These are phyloP conservation scores for Fusarium abutilonis DNA, from an alignment of 2,329 filamentous ascomycete genomes.

Conservation along the genomic window DNA sequence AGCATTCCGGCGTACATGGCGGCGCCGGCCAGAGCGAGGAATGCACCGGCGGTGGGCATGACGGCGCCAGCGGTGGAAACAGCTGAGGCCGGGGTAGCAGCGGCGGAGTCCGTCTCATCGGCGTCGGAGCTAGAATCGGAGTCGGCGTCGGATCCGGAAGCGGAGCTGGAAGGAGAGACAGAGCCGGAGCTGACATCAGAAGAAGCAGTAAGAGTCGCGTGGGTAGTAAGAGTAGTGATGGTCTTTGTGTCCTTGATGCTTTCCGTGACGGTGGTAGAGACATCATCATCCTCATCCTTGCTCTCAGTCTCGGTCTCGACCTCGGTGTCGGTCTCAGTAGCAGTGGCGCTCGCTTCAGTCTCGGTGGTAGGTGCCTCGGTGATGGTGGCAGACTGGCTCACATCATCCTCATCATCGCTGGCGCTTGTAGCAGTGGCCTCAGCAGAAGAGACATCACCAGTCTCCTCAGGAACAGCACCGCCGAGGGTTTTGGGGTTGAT, in stretches of 20 bases:
- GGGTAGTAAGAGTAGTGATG: slow-evolving; percentile 22
- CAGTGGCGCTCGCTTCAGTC: slow-evolving; percentile 9
- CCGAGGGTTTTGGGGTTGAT: slow-evolving; percentile 51
- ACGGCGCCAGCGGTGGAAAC: slow-evolving; percentile 40
- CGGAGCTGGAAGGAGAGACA: slow-evolving; percentile 15
- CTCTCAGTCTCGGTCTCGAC: slow-evolving; percentile 2
- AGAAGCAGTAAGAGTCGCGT: slow-evolving; percentile 20
- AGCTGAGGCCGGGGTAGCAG: slow-evolving; percentile 30
- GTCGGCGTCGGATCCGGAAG: slow-evolving; percentile 18
- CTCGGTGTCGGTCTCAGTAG: slow-evolving; percentile 2
- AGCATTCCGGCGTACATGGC: slow-evolving; percentile 45
- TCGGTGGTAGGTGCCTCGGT: slow-evolving; percentile 34
- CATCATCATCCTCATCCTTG: slow-evolving; percentile 7
- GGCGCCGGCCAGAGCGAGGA: slow-evolving; percentile 46
- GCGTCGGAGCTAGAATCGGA: slow-evolving; percentile 33
- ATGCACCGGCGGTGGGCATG: slow-evolving; percentile 41
- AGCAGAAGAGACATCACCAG: slow-evolving; percentile 4
- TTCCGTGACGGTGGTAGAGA: slow-evolving; percentile 8
- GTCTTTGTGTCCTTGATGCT: slow-evolving; percentile 23
- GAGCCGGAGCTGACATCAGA: slow-evolving; percentile 27
- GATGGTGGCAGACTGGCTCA: slow-evolving; percentile 24
- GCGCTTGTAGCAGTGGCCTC: not conserved
- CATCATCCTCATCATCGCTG: slow-evolving; percentile 1
- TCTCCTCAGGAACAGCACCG: slow-evolving; percentile 10
- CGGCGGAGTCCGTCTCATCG: slow-evolving; percentile 22